phyloP scores from a whole-genome alignment of 2,329 filamentous ascomycete genomes.

The Fusarium graminum region DNA sequence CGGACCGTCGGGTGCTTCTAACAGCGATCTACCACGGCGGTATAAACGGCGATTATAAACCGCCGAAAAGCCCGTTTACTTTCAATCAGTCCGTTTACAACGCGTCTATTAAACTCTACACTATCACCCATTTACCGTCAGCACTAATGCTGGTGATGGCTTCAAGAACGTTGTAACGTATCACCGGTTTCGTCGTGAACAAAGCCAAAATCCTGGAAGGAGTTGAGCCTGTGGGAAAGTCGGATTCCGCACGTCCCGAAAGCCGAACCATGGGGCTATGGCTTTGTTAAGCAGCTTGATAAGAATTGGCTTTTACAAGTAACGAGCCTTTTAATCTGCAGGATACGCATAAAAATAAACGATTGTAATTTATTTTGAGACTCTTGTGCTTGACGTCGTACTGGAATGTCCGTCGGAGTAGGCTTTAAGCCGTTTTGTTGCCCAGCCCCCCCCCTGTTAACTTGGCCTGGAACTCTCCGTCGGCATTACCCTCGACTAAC shows the following conservation, averaged over 20 bases:
- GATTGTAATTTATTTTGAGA: neutral
- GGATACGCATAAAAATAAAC: neutral
- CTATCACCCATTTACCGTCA: neutral
- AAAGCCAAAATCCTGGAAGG: too few species aligned
- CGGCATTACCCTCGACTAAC: neutral
- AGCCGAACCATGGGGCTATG: neutral
- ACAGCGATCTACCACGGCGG: conserved; percentile 1
- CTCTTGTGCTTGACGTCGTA: neutral
- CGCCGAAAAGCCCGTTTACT: conserved; percentile 10
- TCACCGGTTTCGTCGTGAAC: neutral
- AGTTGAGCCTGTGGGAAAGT: neutral
- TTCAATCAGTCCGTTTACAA: neutral
- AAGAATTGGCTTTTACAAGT: too few species aligned
- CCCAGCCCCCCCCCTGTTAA: neutral
- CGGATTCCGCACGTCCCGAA: neutral
- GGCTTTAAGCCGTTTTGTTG: neutral
- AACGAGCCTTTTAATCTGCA: neutral
- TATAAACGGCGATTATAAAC: conserved; percentile 9
- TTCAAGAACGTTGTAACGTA: neutral
- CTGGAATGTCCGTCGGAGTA: neutral
- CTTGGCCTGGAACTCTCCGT: neutral
- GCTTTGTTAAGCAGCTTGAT: too few species aligned
- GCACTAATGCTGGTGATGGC: neutral
- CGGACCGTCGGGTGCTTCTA: conserved; percentile 1
- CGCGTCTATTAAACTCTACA: neutral